Evolutionary conservation across 305 asterid species (phyloP), one percentile per base, ranked within the genome.

Genomic region (Stenogyne calaminthoides): DNA sequence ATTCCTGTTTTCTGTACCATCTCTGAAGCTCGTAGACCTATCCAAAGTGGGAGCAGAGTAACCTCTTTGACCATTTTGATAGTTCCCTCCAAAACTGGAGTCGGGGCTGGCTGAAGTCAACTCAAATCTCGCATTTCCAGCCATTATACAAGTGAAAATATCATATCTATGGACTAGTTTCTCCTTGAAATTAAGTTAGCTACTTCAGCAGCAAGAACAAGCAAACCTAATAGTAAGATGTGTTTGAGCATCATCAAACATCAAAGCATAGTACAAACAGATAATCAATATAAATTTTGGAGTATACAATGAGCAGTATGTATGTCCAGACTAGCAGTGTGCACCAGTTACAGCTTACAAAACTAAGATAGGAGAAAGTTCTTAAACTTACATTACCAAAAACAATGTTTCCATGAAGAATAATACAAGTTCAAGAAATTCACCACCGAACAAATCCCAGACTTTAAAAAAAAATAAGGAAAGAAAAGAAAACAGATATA

Each of bases 1-100:
- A 57, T 75, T 72, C 68, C 93, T 84, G 60, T 76, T 81, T 63
- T 89, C 97, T 18, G 77, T 78, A 70, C 85, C 75, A 75, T 93
- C 97, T 74, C 93, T 85, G 80, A 90, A 91, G 84, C 96, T 93
- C 72, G 89, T 79, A 67, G 93, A 83, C 84, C 92, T 84, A 69
- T 88, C 98, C 85, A 89, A 81, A 46, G 73, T 64, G 72, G 90
- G 81, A 75, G 86, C 85, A 64, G 89, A 77, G 77, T 80, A 88
- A 68, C 81, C 81, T 61, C 96, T 91, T 78, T 82, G 96, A 80
- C 86, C 90, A 79, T 78, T 86, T 62, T 82, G 81, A 80, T 84
- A 88, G 79, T 78, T 89, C 69, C 97, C 93, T 52, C 82, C 67
- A 85, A 84, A 84, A 72, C 88, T 74, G 19, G 88, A 78, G 69